Evolutionary conservation across 2,329 filamentous ascomycete species (phyloP).

Genomic region (Plenodomus lindquistii): DNA sequence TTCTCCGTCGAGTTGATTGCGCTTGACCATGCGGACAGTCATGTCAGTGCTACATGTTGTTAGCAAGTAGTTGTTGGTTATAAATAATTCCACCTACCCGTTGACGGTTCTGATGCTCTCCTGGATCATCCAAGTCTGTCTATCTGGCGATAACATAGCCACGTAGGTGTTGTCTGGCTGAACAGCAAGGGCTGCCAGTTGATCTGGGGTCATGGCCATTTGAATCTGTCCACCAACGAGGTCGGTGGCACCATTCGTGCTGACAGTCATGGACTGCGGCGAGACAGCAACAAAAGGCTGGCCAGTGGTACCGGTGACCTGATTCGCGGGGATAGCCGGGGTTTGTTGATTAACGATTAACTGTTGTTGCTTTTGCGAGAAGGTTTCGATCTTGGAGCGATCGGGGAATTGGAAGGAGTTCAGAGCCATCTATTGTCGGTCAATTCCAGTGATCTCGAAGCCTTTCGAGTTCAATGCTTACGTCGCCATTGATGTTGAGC

Average conservation of each 20-base stretch:
- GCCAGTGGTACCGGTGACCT: slow-evolving; percentile 43
- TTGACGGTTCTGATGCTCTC: slow-evolving; percentile 44
- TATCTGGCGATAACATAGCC: slow-evolving; percentile 42
- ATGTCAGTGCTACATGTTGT: slow-evolving; percentile 33
- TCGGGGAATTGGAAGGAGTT: slow-evolving; percentile 45
- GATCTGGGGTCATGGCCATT: slow-evolving; percentile 38
- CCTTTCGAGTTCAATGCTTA: slow-evolving; percentile 19
- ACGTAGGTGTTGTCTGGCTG: slow-evolving; percentile 43
- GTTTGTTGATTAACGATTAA: slow-evolving; percentile 47
- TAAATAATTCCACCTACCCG: slow-evolving; percentile 14
- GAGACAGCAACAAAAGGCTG: slow-evolving; percentile 42
- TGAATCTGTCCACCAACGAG: slow-evolving; percentile 43
- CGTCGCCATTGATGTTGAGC: slow-evolving; percentile 46
- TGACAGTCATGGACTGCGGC: slow-evolving; percentile 40
- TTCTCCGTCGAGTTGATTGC: slow-evolving; percentile 41
- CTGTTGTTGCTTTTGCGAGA: slow-evolving; percentile 44
- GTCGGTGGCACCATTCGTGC: slow-evolving; percentile 42
- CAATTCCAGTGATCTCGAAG: neutral
- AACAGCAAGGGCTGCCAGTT: slow-evolving; percentile 32
- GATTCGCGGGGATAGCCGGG: slow-evolving; percentile 38
- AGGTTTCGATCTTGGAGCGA: slow-evolving; percentile 43
- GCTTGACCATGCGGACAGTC: slow-evolving; percentile 44
- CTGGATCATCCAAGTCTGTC: slow-evolving; percentile 45
- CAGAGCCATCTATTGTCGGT: slow-evolving; percentile 36
- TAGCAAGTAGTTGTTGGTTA: neutral